Conservation (phyloP, 1,284 basidiomycete species). For the Boletus albobrunnescens region DNA sequence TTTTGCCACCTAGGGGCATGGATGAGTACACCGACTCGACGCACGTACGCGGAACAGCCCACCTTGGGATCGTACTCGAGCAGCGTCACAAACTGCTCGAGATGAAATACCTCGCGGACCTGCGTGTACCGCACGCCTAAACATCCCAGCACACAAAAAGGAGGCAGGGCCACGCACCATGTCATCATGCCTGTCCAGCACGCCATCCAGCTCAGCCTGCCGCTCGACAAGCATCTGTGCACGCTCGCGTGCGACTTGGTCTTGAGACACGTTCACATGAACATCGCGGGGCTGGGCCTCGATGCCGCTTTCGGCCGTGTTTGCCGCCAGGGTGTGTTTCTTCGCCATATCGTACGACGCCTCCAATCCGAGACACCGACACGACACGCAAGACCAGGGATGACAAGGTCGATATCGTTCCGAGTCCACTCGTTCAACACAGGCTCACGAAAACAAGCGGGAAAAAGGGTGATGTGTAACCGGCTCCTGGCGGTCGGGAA, state of each 20-base stretch:
- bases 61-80: slow-evolving; percentile 74
- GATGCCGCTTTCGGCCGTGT: neutral
- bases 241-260: slow-evolving; percentile 36
- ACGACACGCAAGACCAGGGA: slow-evolving; percentile 6
- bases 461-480: slow-evolving; percentile 1
- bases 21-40: slow-evolving; percentile 6
- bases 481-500: neutral
- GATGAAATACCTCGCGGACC: slow-evolving; percentile 82
- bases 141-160: neutral
- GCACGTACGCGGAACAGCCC: slow-evolving; percentile 16
- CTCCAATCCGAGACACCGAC: slow-evolving; percentile 8
- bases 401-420: neutral
- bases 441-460: neutral
- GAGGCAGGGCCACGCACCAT: slow-evolving; percentile 47
- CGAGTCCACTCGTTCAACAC: neutral
- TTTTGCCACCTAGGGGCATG: slow-evolving; percentile 59
- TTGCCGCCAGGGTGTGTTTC: slow-evolving; percentile 13
- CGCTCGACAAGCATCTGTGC: slow-evolving; percentile 51
- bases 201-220: slow-evolving; percentile 54
- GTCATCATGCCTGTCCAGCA: slow-evolving; percentile 70
- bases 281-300: slow-evolving; percentile 7
- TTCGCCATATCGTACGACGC: slow-evolving; percentile 13
- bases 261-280: slow-evolving; percentile 16
- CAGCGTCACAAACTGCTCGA: slow-evolving; percentile 75
- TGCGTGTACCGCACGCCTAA: slow-evolving; percentile 26